phyloP scores from a whole-genome alignment of 2,329 filamentous ascomycete genomes.

The Exophiala alcalophila region DNA sequence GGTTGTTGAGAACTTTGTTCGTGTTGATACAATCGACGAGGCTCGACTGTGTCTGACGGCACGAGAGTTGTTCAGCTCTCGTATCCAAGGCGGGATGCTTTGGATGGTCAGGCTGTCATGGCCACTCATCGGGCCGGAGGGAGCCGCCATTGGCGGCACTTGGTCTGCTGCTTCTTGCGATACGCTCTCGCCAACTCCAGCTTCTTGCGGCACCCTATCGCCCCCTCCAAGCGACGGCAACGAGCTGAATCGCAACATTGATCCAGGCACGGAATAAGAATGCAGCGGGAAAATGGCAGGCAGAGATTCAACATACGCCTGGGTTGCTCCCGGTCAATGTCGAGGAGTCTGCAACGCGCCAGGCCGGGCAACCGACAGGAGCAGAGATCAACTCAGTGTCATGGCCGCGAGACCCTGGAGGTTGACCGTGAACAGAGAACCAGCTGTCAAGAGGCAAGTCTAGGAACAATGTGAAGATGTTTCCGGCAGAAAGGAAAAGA shows the following conservation, averaged over 20 bases:
- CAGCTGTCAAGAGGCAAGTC: background rate
- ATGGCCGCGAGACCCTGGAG: background rate
- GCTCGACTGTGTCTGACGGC: constrained; percentile 32
- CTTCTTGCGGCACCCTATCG: background rate
- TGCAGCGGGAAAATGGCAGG: background rate
- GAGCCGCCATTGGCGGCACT: constrained; percentile 4
- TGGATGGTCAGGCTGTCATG: constrained; percentile 7
- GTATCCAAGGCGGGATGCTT: constrained; percentile 22
- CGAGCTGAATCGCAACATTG: constrained; percentile 17
- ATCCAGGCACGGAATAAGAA: background rate
- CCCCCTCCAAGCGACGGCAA: constrained; percentile 8
- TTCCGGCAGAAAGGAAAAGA: constrained; percentile 1
- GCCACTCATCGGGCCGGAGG: background rate
- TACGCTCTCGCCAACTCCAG: background rate
- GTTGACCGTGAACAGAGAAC: background rate
- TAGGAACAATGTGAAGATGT: background rate
- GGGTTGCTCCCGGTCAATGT: background rate
- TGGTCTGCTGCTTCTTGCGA: constrained; percentile 11
- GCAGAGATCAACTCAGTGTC: background rate
- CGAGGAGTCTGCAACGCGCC: background rate
- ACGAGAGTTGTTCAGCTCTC: constrained; percentile 24
- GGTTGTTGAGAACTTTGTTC: constrained; percentile 32
- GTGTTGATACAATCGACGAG: constrained; percentile 35
- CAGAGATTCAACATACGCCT: background rate
- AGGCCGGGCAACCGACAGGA: background rate